phyloP scores from a whole-genome alignment of 352 stramenopile genomes.

The Globisporangium megalacanthum region DNA sequence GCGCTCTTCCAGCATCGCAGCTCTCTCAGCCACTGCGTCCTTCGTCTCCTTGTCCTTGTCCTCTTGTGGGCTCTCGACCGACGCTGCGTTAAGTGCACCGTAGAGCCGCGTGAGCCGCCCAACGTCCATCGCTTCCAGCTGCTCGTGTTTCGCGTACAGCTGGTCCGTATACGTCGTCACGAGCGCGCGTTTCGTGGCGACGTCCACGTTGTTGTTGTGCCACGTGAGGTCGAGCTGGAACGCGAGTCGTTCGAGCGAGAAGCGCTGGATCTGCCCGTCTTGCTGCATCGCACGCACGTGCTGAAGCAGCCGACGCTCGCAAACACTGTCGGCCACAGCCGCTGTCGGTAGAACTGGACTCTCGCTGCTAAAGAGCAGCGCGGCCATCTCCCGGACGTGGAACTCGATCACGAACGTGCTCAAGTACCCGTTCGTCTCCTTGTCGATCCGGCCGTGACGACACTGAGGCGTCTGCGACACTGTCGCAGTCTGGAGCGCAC shows the following conservation, averaged over 20 bases:
- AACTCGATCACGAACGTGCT: slow-evolving; percentile 46
- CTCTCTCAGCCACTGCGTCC: slow-evolving; percentile 21
- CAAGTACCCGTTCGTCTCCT: slow-evolving; percentile 57
- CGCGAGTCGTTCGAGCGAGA: slow-evolving; percentile 40
- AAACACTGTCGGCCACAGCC: slow-evolving; percentile 18
- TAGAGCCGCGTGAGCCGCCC: slow-evolving; percentile 53
- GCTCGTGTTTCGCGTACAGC: slow-evolving; percentile 57
- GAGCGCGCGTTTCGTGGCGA: slow-evolving; percentile 8
- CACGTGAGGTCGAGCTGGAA: slow-evolving; percentile 52
- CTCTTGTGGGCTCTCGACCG: slow-evolving; percentile 13
- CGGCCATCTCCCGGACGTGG: slow-evolving; percentile 49
- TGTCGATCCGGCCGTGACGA: slow-evolving; percentile 18
- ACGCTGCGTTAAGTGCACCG: slow-evolving; percentile 34
- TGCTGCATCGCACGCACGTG: slow-evolving; percentile 41
- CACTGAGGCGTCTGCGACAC: not conserved
- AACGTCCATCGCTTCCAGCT: slow-evolving; percentile 55
- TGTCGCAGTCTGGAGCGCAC: slow-evolving; percentile 5
- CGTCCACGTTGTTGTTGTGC: not conserved
- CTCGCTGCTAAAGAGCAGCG: slow-evolving; percentile 17
- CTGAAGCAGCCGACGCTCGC: slow-evolving; percentile 46
- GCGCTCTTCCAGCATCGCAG: slow-evolving; percentile 33
- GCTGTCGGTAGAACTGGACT: slow-evolving; percentile 7
- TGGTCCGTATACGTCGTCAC: slow-evolving; percentile 27
- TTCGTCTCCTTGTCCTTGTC: slow-evolving; percentile 14
- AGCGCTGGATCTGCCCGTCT: slow-evolving; percentile 49